phyloP scores from a whole-genome alignment of 441 rosid species.

The Euphorbia corollata region DNA sequence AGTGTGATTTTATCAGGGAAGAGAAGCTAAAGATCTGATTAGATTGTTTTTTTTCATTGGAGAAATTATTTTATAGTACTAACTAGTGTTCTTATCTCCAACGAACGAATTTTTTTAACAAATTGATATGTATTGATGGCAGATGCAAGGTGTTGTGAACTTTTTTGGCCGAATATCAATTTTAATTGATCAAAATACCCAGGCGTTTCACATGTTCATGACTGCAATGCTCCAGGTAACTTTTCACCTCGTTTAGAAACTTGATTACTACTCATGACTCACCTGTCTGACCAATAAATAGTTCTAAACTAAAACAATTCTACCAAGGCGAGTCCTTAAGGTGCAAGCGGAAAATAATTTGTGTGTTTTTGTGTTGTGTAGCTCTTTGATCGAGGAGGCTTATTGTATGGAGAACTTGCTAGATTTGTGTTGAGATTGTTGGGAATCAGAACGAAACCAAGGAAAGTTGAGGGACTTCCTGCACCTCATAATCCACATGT shows the following conservation, averaged over 20 bases:
- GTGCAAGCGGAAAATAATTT: neutral
- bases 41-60: neutral
- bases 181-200: slow-evolving; percentile 91
- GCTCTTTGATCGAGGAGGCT: slow-evolving; percentile 84
- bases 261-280: neutral
- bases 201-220: slow-evolving; percentile 94
- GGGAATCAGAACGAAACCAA: slow-evolving; percentile 66
- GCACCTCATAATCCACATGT: slow-evolving; percentile 48
- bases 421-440: slow-evolving; percentile 80
- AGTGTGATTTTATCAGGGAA: neutral
- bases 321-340: neutral
- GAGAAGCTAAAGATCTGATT: neutral
- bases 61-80: neutral
- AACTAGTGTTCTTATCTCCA: neutral
- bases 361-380: slow-evolving; percentile 26
- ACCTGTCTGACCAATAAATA: neutral
- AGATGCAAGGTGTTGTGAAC: slow-evolving; percentile 95
- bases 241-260: neutral
- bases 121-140: slow-evolving; percentile 20
- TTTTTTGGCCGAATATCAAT: slow-evolving; percentile 83
- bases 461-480: slow-evolving; percentile 54
- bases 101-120: neutral
- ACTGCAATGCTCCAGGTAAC: slow-evolving; percentile 91
- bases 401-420: slow-evolving; percentile 88
- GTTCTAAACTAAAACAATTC: neutral